Evolutionary conservation across 2,329 filamentous ascomycete species (phyloP).

Genomic region (Verticillium klebahnii): DNA sequence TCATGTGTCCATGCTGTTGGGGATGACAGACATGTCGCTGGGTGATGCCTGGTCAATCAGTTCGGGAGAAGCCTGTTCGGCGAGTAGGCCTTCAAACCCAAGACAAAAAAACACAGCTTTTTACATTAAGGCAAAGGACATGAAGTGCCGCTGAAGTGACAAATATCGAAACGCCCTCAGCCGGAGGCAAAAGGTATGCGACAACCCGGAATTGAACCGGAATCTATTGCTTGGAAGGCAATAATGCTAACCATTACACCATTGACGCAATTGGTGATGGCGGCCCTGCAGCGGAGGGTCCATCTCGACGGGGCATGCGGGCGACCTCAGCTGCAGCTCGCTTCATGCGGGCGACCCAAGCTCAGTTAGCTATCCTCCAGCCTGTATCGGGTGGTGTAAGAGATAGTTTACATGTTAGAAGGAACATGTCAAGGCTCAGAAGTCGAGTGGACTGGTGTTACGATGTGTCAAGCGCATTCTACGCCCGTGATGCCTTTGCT

Average conservation of each 20-base stretch:
- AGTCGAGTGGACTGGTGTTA: too few species aligned
- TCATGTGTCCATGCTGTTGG: too few species aligned
- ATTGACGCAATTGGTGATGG: neutral
- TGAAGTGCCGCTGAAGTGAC: neutral
- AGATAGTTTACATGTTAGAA: too few species aligned
- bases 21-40: too few species aligned
- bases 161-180: neutral
- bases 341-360: constrained; percentile 12
- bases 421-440: too few species aligned
- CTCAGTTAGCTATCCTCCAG: neutral
- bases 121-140: neutral
- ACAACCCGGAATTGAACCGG: neutral
- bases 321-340: neutral
- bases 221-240: neutral
- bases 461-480: too few species aligned
- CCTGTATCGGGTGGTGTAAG: too few species aligned
- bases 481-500: too few species aligned
- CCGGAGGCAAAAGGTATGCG: neutral
- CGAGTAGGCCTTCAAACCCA: too few species aligned
- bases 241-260: neutral
- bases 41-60: too few species aligned
- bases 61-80: too few species aligned
- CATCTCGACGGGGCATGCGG: neutral
- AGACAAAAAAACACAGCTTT: neutral
- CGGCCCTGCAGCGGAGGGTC: neutral